Conservation (phyloP, 805 yeast species). For the Starmerella scarabaei region DNA sequence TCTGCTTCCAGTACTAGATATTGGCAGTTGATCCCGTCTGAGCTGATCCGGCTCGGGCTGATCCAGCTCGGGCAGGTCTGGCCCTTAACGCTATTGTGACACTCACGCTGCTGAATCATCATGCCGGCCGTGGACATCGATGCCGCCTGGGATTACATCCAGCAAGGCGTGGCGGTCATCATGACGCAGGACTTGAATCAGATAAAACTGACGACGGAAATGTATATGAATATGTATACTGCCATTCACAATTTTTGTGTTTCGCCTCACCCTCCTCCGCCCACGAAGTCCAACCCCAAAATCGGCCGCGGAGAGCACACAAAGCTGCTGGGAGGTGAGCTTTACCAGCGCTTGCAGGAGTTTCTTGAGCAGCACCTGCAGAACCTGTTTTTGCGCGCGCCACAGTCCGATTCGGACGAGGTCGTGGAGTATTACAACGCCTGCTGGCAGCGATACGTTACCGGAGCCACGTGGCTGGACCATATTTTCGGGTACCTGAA, state of each 20-base stretch:
- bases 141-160: slow-evolving; percentile 32
- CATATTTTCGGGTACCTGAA: slow-evolving; percentile 93
- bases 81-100: slow-evolving; percentile 3
- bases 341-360: slow-evolving; percentile 55
- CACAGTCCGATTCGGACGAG: slow-evolving; percentile 23
- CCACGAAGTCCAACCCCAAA: slow-evolving; percentile 6
- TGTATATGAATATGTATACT: slow-evolving; percentile 84
- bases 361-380: slow-evolving; percentile 47
- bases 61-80: no score
- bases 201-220: slow-evolving; percentile 29
- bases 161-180: slow-evolving; percentile 30
- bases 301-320: slow-evolving; percentile 20
- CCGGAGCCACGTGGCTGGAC: slow-evolving; percentile 83
- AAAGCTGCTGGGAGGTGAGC: slow-evolving; percentile 75
- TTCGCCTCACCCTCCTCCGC: slow-evolving; percentile 16
- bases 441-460: slow-evolving; percentile 77
- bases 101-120: slow-evolving; percentile 2
- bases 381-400: slow-evolving; percentile 20
- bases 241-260: slow-evolving; percentile 90
- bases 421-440: slow-evolving; percentile 73
- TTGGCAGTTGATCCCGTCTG: neutral
- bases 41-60: no score
- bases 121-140: slow-evolving; percentile 21
- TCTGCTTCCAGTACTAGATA: neutral
- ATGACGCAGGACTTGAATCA: slow-evolving; percentile 28